phyloP scores from a whole-genome alignment of 2,329 filamentous ascomycete genomes.

The Verticillium dahliae region DNA sequence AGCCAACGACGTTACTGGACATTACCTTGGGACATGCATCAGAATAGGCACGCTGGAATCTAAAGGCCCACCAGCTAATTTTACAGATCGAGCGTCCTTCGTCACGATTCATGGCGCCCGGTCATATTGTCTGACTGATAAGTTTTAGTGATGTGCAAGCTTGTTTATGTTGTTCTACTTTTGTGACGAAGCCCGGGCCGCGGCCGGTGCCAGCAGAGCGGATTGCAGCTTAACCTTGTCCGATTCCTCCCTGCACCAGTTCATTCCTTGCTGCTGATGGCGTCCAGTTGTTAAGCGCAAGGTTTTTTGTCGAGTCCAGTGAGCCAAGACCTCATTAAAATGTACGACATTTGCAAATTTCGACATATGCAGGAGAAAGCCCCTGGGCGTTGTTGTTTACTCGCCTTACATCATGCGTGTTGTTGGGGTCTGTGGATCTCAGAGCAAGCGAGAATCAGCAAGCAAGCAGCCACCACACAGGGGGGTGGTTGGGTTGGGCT shows the following conservation, averaged over 20 bases:
- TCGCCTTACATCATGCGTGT: neutral
- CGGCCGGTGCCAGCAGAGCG: neutral
- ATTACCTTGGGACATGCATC: neutral
- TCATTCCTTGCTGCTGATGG: neutral
- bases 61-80: neutral
- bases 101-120: neutral
- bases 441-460: neutral
- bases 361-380: neutral
- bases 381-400: neutral
- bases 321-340: neutral
- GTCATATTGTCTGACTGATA: neutral
- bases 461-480: neutral
- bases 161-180: too few relatives aligned
- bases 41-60: neutral
- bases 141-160: neutral
- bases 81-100: neutral
- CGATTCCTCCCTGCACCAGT: neutral
- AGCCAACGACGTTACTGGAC: neutral
- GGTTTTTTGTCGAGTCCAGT: neutral
- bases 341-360: neutral
- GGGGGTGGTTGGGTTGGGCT: neutral
- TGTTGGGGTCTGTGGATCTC: neutral
- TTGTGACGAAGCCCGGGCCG: neutral
- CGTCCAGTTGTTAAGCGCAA: neutral
- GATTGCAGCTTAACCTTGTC: neutral